Evolutionary conservation across 768 basidiomycete genomes (phyloP).

Genomic region (Lentinula boryana): DNA sequence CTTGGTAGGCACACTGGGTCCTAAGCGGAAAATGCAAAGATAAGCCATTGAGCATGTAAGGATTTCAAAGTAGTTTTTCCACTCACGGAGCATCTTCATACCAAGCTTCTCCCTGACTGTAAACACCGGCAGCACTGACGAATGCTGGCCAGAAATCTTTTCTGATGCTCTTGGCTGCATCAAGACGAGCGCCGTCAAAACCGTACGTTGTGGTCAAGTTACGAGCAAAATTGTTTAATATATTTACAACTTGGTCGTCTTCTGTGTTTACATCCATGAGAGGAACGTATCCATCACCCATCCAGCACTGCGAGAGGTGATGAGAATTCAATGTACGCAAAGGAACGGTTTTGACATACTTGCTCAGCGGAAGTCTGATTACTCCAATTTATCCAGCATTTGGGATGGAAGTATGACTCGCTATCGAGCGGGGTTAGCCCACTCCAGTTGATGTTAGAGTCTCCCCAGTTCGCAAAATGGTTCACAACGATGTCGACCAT

Average conservation of each 20-base stretch:
- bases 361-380: slow-evolving; percentile 52
- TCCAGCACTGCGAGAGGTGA: slow-evolving; percentile 44
- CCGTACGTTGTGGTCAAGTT: slow-evolving; percentile 47
- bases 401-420: slow-evolving; percentile 47
- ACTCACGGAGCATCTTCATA: background rate
- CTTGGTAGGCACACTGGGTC: background rate
- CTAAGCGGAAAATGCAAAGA: background rate
- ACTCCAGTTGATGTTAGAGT: background rate
- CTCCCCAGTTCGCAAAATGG: slow-evolving; percentile 31
- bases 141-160: slow-evolving; percentile 65
- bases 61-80: background rate
- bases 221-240: slow-evolving; percentile 53
- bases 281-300: slow-evolving; percentile 59
- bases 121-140: slow-evolving; percentile 55
- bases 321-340: background rate
- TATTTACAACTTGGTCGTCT: slow-evolving; percentile 43
- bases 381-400: slow-evolving; percentile 59
- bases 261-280: slow-evolving; percentile 71
- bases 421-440: slow-evolving; percentile 20
- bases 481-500: slow-evolving; percentile 78
- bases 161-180: slow-evolving; percentile 54
- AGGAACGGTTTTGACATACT: slow-evolving; percentile 1
- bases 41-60: background rate
- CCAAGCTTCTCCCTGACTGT: slow-evolving; percentile 56
- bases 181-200: slow-evolving; percentile 70